Base-by-base conservation (phyloP, 306 rosid species). In the Sicyos edulis region DNA sequence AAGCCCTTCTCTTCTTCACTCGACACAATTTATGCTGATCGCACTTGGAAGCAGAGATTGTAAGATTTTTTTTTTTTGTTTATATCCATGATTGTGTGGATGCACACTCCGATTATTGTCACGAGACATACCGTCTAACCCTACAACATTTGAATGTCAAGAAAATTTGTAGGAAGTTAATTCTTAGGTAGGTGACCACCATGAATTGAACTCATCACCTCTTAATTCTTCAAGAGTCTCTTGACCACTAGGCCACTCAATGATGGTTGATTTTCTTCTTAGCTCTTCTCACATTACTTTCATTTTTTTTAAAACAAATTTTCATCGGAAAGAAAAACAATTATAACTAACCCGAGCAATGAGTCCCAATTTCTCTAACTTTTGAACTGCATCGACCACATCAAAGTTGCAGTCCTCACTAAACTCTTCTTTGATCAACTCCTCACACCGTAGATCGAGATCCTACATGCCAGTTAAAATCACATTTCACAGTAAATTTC, bases 321-420 rank as follows among this genome's bases (percentile, higher is more conserved):
- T 74, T 19, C 24, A 26, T 60, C 45, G 2, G 45, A n/a, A 53
- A 59, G 56, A 49, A 2, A 60, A n/a, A 12, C 24, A 72, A 22
- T 19, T 73, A 53, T 66, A 75, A 79, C 97, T 86, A 68, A 93
- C 98, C 96, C 95, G 87, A 55, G 81, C 74, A 65, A 93, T 85
- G 53, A 93, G 87, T 60, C 98, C 98, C 83, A 93, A 55, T 72
- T 86, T 90, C 85, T 90, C 97, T 75, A 93, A 83, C 84, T 87
- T 90, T 8, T 82, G 69, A 72, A 93, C 84, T 0, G 97, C 98
- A 82, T 93, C 98, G 79, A 90, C 97, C 86, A 90, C 98, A 37
- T 93, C 98, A 73, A 93, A 93, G 77, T 93, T 81, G 67, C 96
- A 87, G 37, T 76, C 72, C 75, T 80, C 95, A 7, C 82, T 78